Evolutionary conservation across 441 rosid genomes (phyloP), one percentile per base, ranked within the genome.

Genomic region (Euphorbia celastroides): DNA sequence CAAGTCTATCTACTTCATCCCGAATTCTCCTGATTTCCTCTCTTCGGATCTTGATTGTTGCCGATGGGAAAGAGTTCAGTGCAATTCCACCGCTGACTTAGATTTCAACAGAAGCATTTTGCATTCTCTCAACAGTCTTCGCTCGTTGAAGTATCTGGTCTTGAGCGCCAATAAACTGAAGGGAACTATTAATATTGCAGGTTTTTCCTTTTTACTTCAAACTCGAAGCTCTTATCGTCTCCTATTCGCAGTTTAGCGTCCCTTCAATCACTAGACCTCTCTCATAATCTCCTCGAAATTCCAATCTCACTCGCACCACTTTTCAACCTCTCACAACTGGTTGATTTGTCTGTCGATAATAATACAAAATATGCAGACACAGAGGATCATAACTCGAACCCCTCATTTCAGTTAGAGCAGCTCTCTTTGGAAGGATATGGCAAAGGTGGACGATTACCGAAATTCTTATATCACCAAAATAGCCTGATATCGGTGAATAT

Each of bases 311-410:
- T 77, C 0, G 1, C 3, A 2, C 57, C 75, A 20, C 65, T 80
- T 60, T 69, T 65, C 42, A 77, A 80, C 36, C 72, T 44, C 27
- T 71, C 83, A 2, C n/a, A n/a, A n/a, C n/a, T n/a, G n/a, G n/a
- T n/a, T n/a, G n/a, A n/a, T n/a, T n/a, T n/a, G n/a, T n/a, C n/a
- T 38, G 44, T 2, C 12, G 44, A 38, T 9, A 14, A 38, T 3
- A 38, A 38, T 38, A 38, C 11, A 4, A 7, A 73, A n/a, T 42
- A 42, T 30, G 57, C 10, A 27, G 70, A 69, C 5, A 31, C 5
- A 0, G 52, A 66, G 38, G 17, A 19, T 1, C 52, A 61, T 25
- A 28, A 56, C 16, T 62, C 27, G 16, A 20, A 12, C 19, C 72
- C 77, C 14, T 36, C 42, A 41, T 70, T 75, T 41, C 72, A 66